A percentile compares a stretch with the other conserved stretches of the same genome.
phyloP scores from a whole-genome alignment of 1,284 basidiomycete genomes.

The Puccinia brachypodii region DNA sequence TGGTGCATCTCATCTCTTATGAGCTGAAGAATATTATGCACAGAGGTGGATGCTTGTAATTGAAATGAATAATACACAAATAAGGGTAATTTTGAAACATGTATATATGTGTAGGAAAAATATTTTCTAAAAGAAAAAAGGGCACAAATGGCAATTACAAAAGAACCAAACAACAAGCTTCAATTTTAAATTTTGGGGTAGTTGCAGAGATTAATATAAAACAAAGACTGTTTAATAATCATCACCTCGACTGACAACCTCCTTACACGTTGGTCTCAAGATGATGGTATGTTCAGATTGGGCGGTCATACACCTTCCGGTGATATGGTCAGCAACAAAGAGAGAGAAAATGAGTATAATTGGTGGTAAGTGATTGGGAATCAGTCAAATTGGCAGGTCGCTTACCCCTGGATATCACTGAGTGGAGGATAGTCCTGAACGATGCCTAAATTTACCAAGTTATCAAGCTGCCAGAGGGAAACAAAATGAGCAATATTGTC shows the following conservation, averaged over 20 bases:
- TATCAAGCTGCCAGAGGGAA: slow-evolving; percentile 67
- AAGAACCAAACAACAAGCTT: no score
- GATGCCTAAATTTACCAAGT: slow-evolving; percentile 81
- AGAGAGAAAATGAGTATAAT: not conserved
- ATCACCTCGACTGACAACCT: slow-evolving; percentile 89
- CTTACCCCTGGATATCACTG: slow-evolving; percentile 63
- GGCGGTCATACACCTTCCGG: slow-evolving; percentile 81
- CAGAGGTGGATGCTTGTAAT: no score
- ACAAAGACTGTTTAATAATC: slow-evolving; percentile 78
- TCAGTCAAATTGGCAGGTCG: slow-evolving; percentile 53
- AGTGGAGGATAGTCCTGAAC: slow-evolving; percentile 95
- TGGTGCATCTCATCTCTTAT: no score
- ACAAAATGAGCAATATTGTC: not conserved
- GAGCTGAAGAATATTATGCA: no score
- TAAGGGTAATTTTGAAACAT: no score
- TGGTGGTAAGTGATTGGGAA: slow-evolving; percentile 55
- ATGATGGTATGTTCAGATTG: slow-evolving; percentile 95
- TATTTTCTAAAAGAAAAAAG: no score
- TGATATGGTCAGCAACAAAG: no score
- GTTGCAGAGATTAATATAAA: no score
- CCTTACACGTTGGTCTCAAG: slow-evolving; percentile 85
- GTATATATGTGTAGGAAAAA: no score
- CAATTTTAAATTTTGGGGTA: no score
- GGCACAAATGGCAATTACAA: no score
- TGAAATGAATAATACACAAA: no score